Conservation (phyloP, 2,329 filamentous ascomycete species). For the Chaetomiaceae sp. region DNA sequence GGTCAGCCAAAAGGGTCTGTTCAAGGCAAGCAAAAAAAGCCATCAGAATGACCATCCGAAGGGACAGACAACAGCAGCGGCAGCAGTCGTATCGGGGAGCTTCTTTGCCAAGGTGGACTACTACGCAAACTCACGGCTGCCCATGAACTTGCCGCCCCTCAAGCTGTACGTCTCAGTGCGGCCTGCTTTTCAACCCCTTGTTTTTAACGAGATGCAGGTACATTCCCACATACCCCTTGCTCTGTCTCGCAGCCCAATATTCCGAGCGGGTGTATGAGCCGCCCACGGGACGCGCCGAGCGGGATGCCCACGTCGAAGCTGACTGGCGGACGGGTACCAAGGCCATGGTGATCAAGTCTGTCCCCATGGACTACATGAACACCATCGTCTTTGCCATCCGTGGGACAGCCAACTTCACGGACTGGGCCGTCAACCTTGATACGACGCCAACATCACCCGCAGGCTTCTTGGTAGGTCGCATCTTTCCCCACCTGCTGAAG, state of each 20-base stretch:
- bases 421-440: conserved; percentile 82
- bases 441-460: conserved; percentile 60
- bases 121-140: conserved; percentile 73
- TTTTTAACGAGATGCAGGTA: conserved; percentile 46
- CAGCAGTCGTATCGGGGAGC: conserved; percentile 43
- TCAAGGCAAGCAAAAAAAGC: conserved; percentile 29
- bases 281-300: conserved; percentile 54
- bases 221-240: conserved; percentile 68
- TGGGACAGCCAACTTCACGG: conserved; percentile 73
- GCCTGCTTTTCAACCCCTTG: neutral
- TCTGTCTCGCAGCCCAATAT: conserved; percentile 75
- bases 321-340: conserved; percentile 73
- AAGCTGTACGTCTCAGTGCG: conserved; percentile 49
- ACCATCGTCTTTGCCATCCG: conserved; percentile 81
- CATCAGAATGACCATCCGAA: conserved; percentile 34
- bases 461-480: conserved; percentile 52
- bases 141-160: conserved; percentile 61
- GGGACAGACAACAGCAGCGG: conserved; percentile 34
- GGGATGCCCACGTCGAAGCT: conserved; percentile 64
- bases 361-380: conserved; percentile 72
- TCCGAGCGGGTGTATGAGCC: conserved; percentile 69
- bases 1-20: conserved; percentile 12
- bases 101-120: conserved; percentile 73
- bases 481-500: no score
- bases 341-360: conserved; percentile 78